A percentile compares a stretch with the other conserved stretches of the same genome.
Evolutionary conservation across 192 early-diverging fungal genomes (phyloP).

Genomic region (Kickxella alabastrina): DNA sequence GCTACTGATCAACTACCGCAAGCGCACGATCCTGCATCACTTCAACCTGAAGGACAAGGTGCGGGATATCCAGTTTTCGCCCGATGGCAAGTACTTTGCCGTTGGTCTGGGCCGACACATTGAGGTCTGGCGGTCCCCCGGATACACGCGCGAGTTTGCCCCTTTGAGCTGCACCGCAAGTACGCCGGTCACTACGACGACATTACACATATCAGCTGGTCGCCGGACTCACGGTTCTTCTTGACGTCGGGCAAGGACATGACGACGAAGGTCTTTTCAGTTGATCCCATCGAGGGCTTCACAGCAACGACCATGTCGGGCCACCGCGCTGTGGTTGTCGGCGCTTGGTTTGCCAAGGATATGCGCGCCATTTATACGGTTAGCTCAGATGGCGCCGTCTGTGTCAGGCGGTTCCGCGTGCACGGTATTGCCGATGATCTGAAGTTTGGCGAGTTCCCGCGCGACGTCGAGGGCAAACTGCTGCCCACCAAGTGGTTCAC

Average conservation of each 20-base stretch:
- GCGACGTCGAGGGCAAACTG: constrained; percentile 43
- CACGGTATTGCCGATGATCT: constrained; percentile 55
- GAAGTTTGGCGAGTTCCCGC: constrained; percentile 57
- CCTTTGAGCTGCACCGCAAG: constrained; percentile 80
- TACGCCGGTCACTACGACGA: constrained; percentile 84
- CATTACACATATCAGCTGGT: constrained; percentile 80
- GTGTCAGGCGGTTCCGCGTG: constrained; percentile 64
- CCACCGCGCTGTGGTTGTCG: constrained; percentile 79
- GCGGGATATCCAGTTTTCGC: constrained; percentile 84
- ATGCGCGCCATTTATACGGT: constrained; percentile 69
- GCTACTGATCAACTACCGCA: constrained; percentile 80
- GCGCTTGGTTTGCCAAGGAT: constrained; percentile 63
- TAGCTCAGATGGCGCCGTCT: constrained; percentile 83
- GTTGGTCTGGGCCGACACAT: constrained; percentile 80
- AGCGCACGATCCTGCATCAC: constrained; percentile 80
- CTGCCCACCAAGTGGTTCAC: constrained; percentile 47
- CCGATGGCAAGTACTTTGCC: constrained; percentile 84
- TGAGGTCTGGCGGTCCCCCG: constrained; percentile 91
- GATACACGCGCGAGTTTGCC: constrained; percentile 85
- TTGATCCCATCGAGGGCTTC: constrained; percentile 69
- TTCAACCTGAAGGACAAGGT: constrained; percentile 85
- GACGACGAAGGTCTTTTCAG: constrained; percentile 35
- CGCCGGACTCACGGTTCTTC: constrained; percentile 72
- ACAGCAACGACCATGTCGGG: constrained; percentile 72
- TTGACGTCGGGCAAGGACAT: constrained; percentile 47